These are phyloP conservation scores for Candida saitoana DNA, from an alignment of 805 yeast species.

Conservation along the genomic window DNA sequence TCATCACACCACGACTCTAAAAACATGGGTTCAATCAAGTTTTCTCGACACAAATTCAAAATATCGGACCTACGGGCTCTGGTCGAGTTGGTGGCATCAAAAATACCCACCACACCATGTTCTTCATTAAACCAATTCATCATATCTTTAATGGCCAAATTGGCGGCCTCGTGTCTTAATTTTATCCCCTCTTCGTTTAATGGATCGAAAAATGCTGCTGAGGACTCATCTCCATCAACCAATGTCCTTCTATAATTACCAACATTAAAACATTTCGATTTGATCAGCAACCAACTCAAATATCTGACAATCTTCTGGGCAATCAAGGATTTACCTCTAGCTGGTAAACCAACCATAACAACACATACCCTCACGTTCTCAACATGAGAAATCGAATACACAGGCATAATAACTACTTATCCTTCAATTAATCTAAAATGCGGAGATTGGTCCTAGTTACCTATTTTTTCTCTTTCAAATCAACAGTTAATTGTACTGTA, in stretches of 20 bases:
- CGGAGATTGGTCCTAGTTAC: not conserved
- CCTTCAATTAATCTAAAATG: not conserved
- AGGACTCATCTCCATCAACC: slow-evolving; percentile 50
- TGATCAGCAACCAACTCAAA: slow-evolving; percentile 85
- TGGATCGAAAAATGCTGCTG: slow-evolving; percentile 76
- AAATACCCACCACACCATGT: slow-evolving; percentile 83
- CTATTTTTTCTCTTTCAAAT: not conserved
- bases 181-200: slow-evolving; percentile 60
- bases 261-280: slow-evolving; percentile 83
- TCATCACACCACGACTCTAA: slow-evolving; percentile 91
- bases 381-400: slow-evolving; percentile 53
- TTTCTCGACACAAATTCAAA: slow-evolving; percentile 54
- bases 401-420: slow-evolving; percentile 40
- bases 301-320: slow-evolving; percentile 93
- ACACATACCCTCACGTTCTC: slow-evolving; percentile 79
- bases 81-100: slow-evolving; percentile 92
- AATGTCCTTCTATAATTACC: slow-evolving; percentile 74
- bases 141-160: slow-evolving; percentile 72
- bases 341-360: slow-evolving; percentile 88
- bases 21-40: slow-evolving; percentile 82
- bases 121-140: slow-evolving; percentile 80
- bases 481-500: not conserved
- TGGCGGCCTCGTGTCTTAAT: slow-evolving; percentile 65
- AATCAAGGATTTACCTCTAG: slow-evolving; percentile 91
- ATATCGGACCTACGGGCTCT: slow-evolving; percentile 64